Conservation (phyloP, 768 basidiomycete species). For the Tricholoma sp. region DNA sequence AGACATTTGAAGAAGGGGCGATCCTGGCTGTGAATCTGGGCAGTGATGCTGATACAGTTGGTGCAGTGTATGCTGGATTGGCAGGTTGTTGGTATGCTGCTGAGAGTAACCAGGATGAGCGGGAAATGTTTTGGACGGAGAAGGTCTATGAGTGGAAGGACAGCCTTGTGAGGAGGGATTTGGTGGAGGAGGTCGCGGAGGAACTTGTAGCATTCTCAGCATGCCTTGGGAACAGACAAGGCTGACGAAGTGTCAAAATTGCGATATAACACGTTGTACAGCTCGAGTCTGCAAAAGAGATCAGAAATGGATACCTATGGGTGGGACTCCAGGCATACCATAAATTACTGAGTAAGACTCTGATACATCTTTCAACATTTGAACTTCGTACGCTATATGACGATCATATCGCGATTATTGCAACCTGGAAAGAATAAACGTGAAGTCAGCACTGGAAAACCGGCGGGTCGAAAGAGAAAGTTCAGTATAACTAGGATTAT, state of each 20-base stretch:
- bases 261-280: background rate
- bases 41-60: conserved; percentile 40
- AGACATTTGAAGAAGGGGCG: conserved; percentile 40
- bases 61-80: conserved; percentile 40
- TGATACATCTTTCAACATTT: background rate
- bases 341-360: background rate
- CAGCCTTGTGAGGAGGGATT: conserved; percentile 24
- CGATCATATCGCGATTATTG: background rate
- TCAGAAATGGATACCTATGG: background rate
- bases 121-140: conserved; percentile 31
- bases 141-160: conserved; percentile 30
- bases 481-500: conserved; percentile 27
- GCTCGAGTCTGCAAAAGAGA: background rate
- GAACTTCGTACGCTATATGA: background rate
- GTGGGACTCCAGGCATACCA: background rate
- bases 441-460: background rate
- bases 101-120: conserved; percentile 15
- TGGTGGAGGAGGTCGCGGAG: conserved; percentile 32
- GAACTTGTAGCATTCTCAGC: conserved; percentile 25
- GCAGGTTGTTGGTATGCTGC: conserved; percentile 39
- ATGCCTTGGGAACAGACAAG: background rate
- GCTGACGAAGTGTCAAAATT: background rate
- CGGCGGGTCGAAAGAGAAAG: background rate
- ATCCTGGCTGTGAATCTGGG: conserved; percentile 41
- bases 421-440: background rate